A percentile compares a stretch with the other conserved stretches of the same genome.
Evolutionary conservation across 208 protist genomes (phyloP).

Genomic region (Novymonas esmeraldas): DNA sequence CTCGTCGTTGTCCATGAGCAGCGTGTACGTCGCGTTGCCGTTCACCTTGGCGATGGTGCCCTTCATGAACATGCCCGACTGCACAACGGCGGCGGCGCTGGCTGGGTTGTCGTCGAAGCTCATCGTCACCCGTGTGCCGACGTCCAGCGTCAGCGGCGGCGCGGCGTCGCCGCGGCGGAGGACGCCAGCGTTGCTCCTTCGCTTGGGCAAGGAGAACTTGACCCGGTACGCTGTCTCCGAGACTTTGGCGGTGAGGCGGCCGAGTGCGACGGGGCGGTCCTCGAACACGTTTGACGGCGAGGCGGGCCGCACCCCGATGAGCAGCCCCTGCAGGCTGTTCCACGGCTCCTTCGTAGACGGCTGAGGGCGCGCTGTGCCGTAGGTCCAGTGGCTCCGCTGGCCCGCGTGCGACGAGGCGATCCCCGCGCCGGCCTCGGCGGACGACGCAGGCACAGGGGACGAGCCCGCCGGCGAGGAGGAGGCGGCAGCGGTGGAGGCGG

Average conservation of each 20-base stretch:
- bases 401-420: not conserved
- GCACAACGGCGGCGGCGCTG: constrained; percentile 3
- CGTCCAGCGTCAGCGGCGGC: constrained; percentile 30
- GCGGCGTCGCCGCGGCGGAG: constrained; percentile 12
- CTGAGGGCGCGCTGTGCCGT: constrained; percentile 9
- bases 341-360: constrained; percentile 36
- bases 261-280: constrained; percentile 61
- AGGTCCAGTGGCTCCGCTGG: constrained; percentile 16
- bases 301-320: constrained; percentile 50
- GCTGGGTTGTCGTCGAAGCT: constrained; percentile 22
- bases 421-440: not conserved
- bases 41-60: constrained; percentile 78
- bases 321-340: constrained; percentile 54
- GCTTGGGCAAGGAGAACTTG: constrained; percentile 11
- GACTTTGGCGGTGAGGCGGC: constrained; percentile 48
- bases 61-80: constrained; percentile 47
- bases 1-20: constrained; percentile 77
- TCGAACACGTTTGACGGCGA: constrained; percentile 49
- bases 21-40: constrained; percentile 74
- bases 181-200: constrained; percentile 7
- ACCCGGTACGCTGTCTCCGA: constrained; percentile 50
- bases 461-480: too few species aligned
- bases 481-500: too few species aligned
- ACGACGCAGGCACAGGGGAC: too few species aligned
- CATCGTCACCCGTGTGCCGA: constrained; percentile 43